phyloP scores from a whole-genome alignment of 352 stramenopile genomes.

The Globisporangium takayamanum region DNA sequence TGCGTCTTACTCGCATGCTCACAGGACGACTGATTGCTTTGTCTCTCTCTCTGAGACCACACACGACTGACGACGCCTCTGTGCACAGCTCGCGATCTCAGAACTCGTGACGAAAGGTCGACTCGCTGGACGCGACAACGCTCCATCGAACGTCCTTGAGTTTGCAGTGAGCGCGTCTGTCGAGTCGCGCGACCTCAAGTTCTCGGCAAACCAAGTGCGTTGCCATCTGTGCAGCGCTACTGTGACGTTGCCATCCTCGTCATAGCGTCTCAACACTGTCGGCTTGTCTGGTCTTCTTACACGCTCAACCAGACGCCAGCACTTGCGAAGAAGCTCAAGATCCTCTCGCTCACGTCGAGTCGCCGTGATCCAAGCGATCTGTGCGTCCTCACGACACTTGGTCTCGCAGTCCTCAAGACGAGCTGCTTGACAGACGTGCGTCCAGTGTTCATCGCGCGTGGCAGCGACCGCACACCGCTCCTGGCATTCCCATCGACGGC shows the following conservation, averaged over 20 bases:
- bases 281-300: background rate
- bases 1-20: conserved; percentile 5
- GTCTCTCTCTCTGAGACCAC: background rate
- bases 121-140: conserved; percentile 40
- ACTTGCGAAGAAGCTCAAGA: conserved; percentile 48
- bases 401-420: conserved; percentile 35
- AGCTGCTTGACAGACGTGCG: conserved; percentile 26
- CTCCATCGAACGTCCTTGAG: conserved; percentile 49
- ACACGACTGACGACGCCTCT: background rate
- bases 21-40: background rate
- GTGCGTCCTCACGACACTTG: conserved; percentile 54
- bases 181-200: conserved; percentile 46
- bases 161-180: conserved; percentile 32
- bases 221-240: background rate
- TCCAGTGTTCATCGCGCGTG: conserved; percentile 34
- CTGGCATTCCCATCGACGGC: conserved; percentile 36
- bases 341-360: conserved; percentile 35
- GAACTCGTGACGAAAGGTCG: conserved; percentile 56
- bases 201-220: conserved; percentile 24
- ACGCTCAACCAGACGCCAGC: conserved; percentile 1
- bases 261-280: background rate
- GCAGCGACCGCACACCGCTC: conserved; percentile 30
- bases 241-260: too few species aligned
- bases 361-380: conserved; percentile 25
- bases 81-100: conserved; percentile 31